Conservation (phyloP, 306 rosid genomes). For the Dalbergia cultrata region DNA sequence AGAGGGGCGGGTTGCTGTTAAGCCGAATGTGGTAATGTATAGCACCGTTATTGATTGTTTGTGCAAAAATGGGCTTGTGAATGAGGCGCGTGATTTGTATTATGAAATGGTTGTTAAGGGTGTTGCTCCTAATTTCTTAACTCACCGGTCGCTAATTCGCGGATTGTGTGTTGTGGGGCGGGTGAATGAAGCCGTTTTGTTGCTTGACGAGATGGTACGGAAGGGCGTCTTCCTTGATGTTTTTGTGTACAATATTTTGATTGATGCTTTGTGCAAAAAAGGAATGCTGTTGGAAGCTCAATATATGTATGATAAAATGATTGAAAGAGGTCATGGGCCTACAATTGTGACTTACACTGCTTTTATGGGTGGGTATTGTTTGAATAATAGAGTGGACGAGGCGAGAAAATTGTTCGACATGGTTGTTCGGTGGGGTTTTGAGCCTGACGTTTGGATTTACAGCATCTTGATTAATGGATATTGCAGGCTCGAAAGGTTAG, state of each 20-base stretch:
- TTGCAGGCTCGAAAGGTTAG: constrained; percentile 39
- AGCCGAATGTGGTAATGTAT: constrained; percentile 41
- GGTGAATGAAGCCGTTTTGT: constrained; percentile 9
- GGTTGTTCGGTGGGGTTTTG: constrained; percentile 29
- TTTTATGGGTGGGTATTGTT: constrained; percentile 46
- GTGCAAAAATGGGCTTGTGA: constrained; percentile 30
- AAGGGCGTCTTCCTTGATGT: background rate
- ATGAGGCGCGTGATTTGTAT: constrained; percentile 28
- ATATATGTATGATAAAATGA: constrained; percentile 28
- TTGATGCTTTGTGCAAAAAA: constrained; percentile 38
- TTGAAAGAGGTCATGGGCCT: constrained; percentile 34
- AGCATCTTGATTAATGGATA: constrained; percentile 42
- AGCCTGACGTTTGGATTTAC: constrained; percentile 35
- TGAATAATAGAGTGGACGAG: constrained; percentile 32
- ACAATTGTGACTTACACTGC: constrained; percentile 40
- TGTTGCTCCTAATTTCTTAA: constrained; percentile 35
- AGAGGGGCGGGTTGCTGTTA: background rate
- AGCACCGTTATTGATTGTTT: constrained; percentile 39
- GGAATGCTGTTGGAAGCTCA: constrained; percentile 29
- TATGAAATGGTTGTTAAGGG: constrained; percentile 38
- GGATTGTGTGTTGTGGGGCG: constrained; percentile 26
- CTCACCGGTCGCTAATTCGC: constrained; percentile 25
- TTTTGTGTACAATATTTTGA: constrained; percentile 26
- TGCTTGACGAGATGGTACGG: constrained; percentile 12
- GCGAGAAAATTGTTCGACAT: constrained; percentile 30